Evolutionary conservation across 2,329 filamentous ascomycete genomes (phyloP).

Genomic region (Dothiorella sarmentorum): DNA sequence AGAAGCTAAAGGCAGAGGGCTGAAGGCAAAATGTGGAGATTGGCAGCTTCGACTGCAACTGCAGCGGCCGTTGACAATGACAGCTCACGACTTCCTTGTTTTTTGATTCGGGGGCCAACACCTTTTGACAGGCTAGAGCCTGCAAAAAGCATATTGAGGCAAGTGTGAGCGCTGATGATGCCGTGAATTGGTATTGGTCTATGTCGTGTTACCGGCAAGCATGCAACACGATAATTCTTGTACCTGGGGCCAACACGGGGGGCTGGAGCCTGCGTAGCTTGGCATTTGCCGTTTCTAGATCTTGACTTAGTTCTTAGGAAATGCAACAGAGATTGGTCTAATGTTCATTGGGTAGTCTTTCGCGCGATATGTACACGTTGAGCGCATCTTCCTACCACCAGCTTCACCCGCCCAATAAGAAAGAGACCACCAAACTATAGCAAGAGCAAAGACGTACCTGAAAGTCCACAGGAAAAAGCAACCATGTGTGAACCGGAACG

Average conservation of each 20-base stretch:
- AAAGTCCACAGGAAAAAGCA: slow-evolving; percentile 13
- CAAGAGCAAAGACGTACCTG: slow-evolving; percentile 10
- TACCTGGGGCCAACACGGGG: background rate
- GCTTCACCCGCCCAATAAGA: background rate
- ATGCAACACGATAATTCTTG: slow-evolving; percentile 5
- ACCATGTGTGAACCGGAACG: slow-evolving; percentile 12
- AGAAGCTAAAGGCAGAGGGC: too few relatives aligned
- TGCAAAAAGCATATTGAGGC: background rate
- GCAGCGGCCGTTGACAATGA: too few relatives aligned
- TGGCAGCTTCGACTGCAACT: too few relatives aligned
- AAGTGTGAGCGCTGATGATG: background rate
- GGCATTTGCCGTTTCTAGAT: background rate
- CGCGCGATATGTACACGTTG: background rate
- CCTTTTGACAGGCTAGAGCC: background rate
- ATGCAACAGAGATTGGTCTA: background rate
- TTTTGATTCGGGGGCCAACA: background rate
- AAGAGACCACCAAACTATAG: background rate
- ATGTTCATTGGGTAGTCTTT: background rate
- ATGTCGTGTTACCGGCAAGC: background rate
- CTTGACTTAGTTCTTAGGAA: background rate
- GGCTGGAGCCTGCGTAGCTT: background rate
- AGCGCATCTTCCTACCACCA: background rate
- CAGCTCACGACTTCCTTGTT: background rate
- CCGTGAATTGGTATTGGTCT: background rate
- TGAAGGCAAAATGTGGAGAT: background rate